phyloP scores from a whole-genome alignment of 345 rosid genomes.

The Reutealis trisperma region DNA sequence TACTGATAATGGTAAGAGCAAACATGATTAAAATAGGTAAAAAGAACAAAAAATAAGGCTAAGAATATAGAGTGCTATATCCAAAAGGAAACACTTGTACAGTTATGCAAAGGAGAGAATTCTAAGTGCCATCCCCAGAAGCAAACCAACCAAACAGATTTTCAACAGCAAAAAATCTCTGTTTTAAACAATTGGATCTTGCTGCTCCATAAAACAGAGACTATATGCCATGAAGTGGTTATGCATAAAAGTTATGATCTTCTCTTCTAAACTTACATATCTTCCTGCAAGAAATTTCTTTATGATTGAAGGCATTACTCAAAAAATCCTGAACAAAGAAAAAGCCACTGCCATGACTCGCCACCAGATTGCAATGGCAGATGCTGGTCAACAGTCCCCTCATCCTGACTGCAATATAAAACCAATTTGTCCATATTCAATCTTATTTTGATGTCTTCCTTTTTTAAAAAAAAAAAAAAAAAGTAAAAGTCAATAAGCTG shows the following conservation, averaged over 20 bases:
- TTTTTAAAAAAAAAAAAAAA: too few species aligned
- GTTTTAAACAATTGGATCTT: neutral
- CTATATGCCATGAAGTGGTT: neutral
- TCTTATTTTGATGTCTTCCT: neutral
- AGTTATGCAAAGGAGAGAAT: neutral
- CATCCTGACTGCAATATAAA: neutral
- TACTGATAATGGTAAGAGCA: neutral
- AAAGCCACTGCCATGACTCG: neutral
- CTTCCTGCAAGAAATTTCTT: neutral
- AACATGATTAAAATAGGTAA: too few species aligned
- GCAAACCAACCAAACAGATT: neutral
- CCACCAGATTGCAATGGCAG: neutral
- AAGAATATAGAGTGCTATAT: neutral
- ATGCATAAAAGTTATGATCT: neutral
- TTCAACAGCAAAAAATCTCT: neutral
- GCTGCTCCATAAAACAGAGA: neutral
- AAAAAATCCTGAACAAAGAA: neutral
- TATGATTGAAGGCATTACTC: neutral
- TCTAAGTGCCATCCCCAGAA: neutral
- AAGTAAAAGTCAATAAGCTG: neutral
- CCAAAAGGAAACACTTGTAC: neutral
- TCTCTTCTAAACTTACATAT: neutral
- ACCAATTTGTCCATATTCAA: neutral
- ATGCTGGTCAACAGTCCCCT: neutral
- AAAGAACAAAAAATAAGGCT: neutral